Conservation (phyloP, 176 grass and related monocot species). For the Hsuehochloa calcarea region DNA sequence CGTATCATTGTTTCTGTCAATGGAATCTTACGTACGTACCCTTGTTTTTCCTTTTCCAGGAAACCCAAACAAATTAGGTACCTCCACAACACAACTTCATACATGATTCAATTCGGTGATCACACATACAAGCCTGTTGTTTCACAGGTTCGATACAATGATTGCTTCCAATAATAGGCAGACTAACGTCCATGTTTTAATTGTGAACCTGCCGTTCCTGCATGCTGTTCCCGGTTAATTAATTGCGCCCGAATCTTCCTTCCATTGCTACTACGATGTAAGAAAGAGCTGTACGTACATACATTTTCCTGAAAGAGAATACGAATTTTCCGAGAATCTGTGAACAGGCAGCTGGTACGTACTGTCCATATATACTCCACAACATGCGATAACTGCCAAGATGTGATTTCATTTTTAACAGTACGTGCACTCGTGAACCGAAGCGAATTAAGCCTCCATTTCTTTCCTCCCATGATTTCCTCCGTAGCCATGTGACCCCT, state of each 20-base stretch:
- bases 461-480: conserved; percentile 30
- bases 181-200: background rate
- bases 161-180: conserved; percentile 23
- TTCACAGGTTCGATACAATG: background rate
- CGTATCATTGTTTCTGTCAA: background rate
- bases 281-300: background rate
- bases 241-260: background rate
- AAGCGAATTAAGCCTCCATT: background rate
- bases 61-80: conserved; percentile 21
- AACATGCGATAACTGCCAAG: conserved; percentile 22
- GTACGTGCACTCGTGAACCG: background rate
- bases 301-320: background rate
- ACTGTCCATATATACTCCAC: background rate
- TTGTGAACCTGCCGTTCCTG: background rate
- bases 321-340: background rate
- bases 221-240: background rate
- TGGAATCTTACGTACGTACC: background rate
- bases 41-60: background rate
- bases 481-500: conserved; percentile 52
- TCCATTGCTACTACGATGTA: background rate
- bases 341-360: background rate
- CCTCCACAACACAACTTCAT: background rate
- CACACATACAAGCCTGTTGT: conserved; percentile 4
- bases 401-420: background rate
- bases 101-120: background rate